phyloP scores from a whole-genome alignment of 2,329 filamentous ascomycete species.

The Trichoderma gracile region DNA sequence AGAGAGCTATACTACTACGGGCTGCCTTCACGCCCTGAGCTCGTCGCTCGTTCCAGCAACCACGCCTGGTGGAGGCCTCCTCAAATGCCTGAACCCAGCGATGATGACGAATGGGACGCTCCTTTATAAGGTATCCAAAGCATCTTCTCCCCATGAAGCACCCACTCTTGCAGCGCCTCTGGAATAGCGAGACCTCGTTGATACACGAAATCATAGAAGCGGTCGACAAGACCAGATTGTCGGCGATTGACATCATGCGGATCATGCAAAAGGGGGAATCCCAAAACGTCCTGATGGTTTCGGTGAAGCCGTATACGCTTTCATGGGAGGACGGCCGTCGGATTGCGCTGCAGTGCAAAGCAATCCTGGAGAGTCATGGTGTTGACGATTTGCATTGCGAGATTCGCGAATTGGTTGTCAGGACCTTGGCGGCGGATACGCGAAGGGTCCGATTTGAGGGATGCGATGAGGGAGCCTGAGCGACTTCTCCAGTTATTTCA shows the following conservation, averaged over 20 bases:
- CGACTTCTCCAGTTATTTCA: too few relatives aligned
- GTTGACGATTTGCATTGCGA: conserved; percentile 2
- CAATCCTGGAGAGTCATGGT: background rate
- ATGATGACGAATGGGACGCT: too few relatives aligned
- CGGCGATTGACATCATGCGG: conserved; percentile 2
- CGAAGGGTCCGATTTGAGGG: too few relatives aligned
- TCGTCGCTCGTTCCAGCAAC: too few relatives aligned
- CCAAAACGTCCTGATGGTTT: background rate
- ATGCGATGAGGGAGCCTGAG: too few relatives aligned
- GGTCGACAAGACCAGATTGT: background rate
- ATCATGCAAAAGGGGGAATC: background rate
- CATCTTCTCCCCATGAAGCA: background rate
- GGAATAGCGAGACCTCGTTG: conserved; percentile 6
- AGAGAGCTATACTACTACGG: too few relatives aligned
- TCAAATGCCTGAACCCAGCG: too few relatives aligned
- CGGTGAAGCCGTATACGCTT: background rate
- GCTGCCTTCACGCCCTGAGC: too few relatives aligned
- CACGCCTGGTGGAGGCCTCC: too few relatives aligned
- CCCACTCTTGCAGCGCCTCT: background rate
- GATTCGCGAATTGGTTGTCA: background rate
- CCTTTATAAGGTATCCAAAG: too few relatives aligned
- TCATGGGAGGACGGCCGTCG: background rate
- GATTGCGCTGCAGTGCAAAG: conserved; percentile 1
- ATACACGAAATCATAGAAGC: background rate
- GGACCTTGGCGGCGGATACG: too few relatives aligned